Percentiles rank a stretch among this genome's conserved stretches.
Evolutionary conservation across 108 stramenopile genomes (phyloP).

Genomic region (Schizochytrium sp.): DNA sequence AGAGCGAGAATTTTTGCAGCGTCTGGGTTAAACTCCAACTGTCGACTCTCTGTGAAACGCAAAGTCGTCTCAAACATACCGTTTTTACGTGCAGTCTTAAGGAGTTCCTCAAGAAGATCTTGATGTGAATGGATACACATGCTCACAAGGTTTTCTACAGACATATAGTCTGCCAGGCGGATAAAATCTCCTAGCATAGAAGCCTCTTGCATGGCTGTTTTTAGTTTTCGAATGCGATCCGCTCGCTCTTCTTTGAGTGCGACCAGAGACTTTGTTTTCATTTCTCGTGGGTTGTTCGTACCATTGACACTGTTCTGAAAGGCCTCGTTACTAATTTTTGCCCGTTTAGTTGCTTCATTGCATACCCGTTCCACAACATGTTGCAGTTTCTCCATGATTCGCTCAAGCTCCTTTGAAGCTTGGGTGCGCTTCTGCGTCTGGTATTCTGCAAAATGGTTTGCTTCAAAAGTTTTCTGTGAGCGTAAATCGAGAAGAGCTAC

Average conservation of each 20-base stretch:
- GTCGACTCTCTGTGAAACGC: conserved; percentile 50
- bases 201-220: conserved; percentile 66
- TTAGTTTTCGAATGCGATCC: conserved; percentile 60
- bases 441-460: conserved; percentile 65
- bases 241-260: conserved; percentile 73
- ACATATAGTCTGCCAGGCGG: conserved; percentile 75
- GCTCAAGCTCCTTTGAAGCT: conserved; percentile 69
- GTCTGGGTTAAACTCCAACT: conserved; percentile 70
- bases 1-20: conserved; percentile 72
- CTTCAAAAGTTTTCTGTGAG: background rate
- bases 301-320: conserved; percentile 26
- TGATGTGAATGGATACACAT: conserved; percentile 61
- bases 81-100: conserved; percentile 59
- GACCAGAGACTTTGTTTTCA: conserved; percentile 72
- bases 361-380: conserved; percentile 63
- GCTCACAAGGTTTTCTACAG: conserved; percentile 73
- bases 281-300: conserved; percentile 61
- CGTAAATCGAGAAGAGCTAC: conserved; percentile 18
- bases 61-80: conserved; percentile 73
- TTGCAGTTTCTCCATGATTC: conserved; percentile 59
- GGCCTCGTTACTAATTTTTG: conserved; percentile 57
- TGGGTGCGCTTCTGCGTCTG: conserved; percentile 64
- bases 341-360: conserved; percentile 68
- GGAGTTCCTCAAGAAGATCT: conserved; percentile 44
- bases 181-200: conserved; percentile 75